These are phyloP conservation scores for Phaffomyces thermotolerans DNA, from an alignment of 805 yeast genomes.

Conservation along the genomic window DNA sequence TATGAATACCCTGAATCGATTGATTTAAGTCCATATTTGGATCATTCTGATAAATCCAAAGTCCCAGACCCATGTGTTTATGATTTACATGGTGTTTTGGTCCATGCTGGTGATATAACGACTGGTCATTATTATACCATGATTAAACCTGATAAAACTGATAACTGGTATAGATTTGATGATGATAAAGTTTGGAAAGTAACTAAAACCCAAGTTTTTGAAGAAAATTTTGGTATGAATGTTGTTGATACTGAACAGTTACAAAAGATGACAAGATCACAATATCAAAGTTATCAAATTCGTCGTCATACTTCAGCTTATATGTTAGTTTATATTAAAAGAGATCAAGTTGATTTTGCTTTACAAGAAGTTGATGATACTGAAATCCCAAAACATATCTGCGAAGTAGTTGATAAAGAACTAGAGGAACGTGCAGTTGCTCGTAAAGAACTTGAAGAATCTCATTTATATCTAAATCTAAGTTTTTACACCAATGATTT, in stretches of 20 bases:
- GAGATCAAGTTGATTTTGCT: slow-evolving; percentile 47
- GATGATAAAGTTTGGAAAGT: slow-evolving; percentile 92
- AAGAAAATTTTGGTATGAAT: slow-evolving; percentile 86
- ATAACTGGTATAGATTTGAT: slow-evolving; percentile 86
- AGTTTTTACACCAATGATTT: slow-evolving; percentile 47
- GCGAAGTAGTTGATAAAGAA: slow-evolving; percentile 58
- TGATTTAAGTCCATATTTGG: slow-evolving; percentile 74
- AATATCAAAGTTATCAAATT: slow-evolving; percentile 55
- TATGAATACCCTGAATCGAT: slow-evolving; percentile 82
- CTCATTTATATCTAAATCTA: slow-evolving; percentile 53
- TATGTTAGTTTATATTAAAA: slow-evolving; percentile 88
- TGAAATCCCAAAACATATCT: slow-evolving; percentile 63
- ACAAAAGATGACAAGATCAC: slow-evolving; percentile 45
- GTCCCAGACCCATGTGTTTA: slow-evolving; percentile 61
- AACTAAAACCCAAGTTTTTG: slow-evolving; percentile 76
- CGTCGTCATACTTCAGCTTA: slow-evolving; percentile 91
- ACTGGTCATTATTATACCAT: slow-evolving; percentile 96
- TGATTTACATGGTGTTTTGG: slow-evolving; percentile 85
- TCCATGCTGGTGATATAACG: slow-evolving; percentile 92
- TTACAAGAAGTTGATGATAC: slow-evolving; percentile 49
- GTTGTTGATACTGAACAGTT: slow-evolving; percentile 42
- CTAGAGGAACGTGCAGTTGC: slow-evolving; percentile 44
- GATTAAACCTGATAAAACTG: slow-evolving; percentile 68
- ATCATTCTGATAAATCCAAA: slow-evolving; percentile 35
- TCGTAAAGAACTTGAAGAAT: slow-evolving; percentile 62